A percentile compares a stretch with the other conserved stretches of the same genome.
phyloP scores from a whole-genome alignment of 345 rosid genomes.

The Linum usitatissimum region DNA sequence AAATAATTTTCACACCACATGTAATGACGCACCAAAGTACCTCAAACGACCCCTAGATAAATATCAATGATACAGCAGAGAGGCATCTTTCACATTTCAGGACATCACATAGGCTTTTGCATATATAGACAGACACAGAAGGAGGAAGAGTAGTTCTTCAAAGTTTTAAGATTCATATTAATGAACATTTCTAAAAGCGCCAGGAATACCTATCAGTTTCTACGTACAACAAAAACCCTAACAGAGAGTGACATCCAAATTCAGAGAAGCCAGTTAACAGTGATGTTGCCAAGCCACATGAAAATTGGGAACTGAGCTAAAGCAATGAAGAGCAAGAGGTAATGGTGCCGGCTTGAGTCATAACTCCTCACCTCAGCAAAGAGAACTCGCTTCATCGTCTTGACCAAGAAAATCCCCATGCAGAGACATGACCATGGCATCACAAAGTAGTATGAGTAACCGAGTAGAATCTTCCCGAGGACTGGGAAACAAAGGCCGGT shows the following conservation, averaged over 20 bases:
- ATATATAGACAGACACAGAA: too few species aligned
- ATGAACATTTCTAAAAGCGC: neutral
- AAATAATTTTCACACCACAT: too few species aligned
- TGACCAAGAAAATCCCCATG: conserved; percentile 80
- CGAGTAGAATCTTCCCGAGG: conserved; percentile 58
- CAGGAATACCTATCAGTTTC: conserved; percentile 20
- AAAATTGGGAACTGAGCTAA: conserved; percentile 82
- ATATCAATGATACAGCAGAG: neutral
- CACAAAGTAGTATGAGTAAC: conserved; percentile 63
- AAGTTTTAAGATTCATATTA: too few species aligned
- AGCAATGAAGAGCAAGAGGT: conserved; percentile 72
- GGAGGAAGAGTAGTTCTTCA: too few species aligned
- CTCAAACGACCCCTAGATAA: neutral
- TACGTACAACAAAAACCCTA: conserved; percentile 12
- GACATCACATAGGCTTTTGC: too few species aligned
- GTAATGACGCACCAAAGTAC: too few species aligned
- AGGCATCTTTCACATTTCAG: neutral
- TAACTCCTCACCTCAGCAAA: conserved; percentile 80
- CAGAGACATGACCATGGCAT: conserved; percentile 81
- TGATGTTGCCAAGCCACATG: conserved; percentile 88
- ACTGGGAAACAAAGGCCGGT: conserved; percentile 64
- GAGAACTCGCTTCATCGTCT: conserved; percentile 92
- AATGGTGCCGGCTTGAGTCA: conserved; percentile 88
- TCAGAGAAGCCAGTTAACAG: conserved; percentile 75
- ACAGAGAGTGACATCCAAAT: neutral